Base-by-base conservation (phyloP, 2,329 filamentous ascomycete species). In the Ceratocystis alfenasii region DNA sequence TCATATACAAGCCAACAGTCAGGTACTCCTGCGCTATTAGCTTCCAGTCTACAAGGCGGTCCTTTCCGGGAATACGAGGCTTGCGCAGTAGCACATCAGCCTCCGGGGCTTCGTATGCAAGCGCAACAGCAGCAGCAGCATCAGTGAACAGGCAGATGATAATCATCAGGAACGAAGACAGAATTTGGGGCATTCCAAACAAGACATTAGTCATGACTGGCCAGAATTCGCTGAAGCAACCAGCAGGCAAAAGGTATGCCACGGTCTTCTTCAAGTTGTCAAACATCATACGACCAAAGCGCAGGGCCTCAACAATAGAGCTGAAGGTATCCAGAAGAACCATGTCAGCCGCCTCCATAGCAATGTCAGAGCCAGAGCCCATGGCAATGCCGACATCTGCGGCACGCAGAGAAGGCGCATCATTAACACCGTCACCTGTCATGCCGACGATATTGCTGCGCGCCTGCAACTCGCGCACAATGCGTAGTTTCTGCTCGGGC, bases 221-320 rank as follows among this genome's bases (percentile, higher is more conserved):
- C 50, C 99, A 94, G 50, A 99, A 94, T 76, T 99, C 94, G 72
- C 94, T 94, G 70, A 99, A 99, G 79, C 97, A 99, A 69, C 66
- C 75, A 46, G 93, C 97, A 8, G 93, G 97, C 75, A 99, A 99
- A 68, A 99, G 83, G 75, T 99, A 99, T 62, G 94, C 90, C 77
- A 99, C 99, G 77, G 99, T 99, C 75, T 99, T 94, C 75, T 99
- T 95, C 6, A 94, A 97, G 81, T 99, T 99, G 86, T 94, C 96
- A 83, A 96, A 99, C 78, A 99, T 99, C 70, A 92, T 92, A 68
- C 94, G 88, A 64, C 94, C 94, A 78, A 99, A 94, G 75, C 97
- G 94, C 69, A 99, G 91, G 60, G 94, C 94, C 75, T 96, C 90
- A 70, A 99, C 99, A 1, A 94, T 97, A 68, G 94, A 94, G 75